Evolutionary conservation across 352 stramenopile species (phyloP).

Genomic region (Pythium vanterpoolii): DNA sequence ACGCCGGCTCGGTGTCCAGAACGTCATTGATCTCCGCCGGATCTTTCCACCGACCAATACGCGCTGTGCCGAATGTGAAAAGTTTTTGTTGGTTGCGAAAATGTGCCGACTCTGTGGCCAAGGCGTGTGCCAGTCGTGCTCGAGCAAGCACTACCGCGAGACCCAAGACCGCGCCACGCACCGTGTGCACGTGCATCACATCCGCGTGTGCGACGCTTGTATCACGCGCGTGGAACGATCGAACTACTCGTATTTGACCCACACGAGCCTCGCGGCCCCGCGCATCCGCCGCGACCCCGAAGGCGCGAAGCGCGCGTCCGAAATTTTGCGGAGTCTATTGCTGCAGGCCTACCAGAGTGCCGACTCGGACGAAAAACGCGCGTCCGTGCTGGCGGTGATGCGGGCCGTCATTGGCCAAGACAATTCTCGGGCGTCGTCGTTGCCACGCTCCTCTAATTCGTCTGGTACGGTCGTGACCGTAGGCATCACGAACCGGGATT

Average conservation of each 20-base stretch:
- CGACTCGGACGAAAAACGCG: constrained; percentile 29
- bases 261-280: constrained; percentile 24
- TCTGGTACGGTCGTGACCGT: constrained; percentile 4
- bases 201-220: constrained; percentile 54
- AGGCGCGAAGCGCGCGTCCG: constrained; percentile 23
- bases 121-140: constrained; percentile 51
- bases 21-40: constrained; percentile 33
- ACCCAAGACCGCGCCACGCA: background rate
- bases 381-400: constrained; percentile 43
- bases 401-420: constrained; percentile 40
- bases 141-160: constrained; percentile 29
- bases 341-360: constrained; percentile 34
- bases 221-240: constrained; percentile 50
- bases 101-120: constrained; percentile 62
- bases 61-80: constrained; percentile 59
- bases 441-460: background rate
- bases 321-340: constrained; percentile 33
- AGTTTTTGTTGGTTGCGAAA: constrained; percentile 43
- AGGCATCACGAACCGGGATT: constrained; percentile 4
- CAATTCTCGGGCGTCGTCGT: background rate
- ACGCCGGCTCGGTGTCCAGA: constrained; percentile 56
- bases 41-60: constrained; percentile 43
- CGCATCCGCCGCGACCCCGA: constrained; percentile 28
- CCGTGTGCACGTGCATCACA: constrained; percentile 23
- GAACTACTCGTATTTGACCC: constrained; percentile 46